Conservation (phyloP, 768 basidiomycete genomes). For the Filobasidium wieringae region DNA sequence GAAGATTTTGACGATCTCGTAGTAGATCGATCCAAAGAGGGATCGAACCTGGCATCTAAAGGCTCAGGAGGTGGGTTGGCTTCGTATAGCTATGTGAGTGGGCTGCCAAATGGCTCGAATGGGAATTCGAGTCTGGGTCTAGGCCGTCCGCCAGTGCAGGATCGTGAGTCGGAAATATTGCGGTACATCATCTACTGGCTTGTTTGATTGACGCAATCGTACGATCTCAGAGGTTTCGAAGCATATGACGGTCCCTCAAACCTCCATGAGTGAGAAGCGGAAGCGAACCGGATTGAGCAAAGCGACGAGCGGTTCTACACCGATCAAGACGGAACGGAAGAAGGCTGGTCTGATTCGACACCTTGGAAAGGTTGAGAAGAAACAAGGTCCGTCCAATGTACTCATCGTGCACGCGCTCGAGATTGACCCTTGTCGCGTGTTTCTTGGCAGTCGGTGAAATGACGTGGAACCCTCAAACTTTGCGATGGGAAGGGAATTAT, state of each 20-base stretch:
- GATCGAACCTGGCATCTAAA: background rate
- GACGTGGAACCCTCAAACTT: conserved; percentile 84
- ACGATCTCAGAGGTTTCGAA: no score
- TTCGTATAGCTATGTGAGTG: background rate
- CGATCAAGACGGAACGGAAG: background rate
- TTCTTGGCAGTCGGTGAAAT: conserved; percentile 78
- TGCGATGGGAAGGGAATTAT: conserved; percentile 97
- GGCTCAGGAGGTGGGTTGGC: background rate
- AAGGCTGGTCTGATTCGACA: conserved; percentile 27
- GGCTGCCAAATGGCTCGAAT: background rate
- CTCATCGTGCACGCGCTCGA: background rate
- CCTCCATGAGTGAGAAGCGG: conserved; percentile 11
- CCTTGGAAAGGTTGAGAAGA: conserved; percentile 32
- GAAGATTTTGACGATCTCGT: conserved; percentile 64
- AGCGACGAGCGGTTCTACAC: background rate
- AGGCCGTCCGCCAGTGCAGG: background rate
- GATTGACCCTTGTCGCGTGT: background rate
- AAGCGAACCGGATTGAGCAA: background rate
- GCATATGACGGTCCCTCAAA: no score
- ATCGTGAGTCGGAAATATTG: background rate
- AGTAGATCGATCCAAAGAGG: conserved; percentile 9
- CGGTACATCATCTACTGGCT: no score
- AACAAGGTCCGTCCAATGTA: conserved; percentile 28
- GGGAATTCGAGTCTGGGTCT: background rate
- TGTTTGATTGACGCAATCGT: no score